These are phyloP conservation scores for Colletotrichum gigasporum DNA, from an alignment of 2,329 filamentous ascomycete genomes.

Conservation along the genomic window DNA sequence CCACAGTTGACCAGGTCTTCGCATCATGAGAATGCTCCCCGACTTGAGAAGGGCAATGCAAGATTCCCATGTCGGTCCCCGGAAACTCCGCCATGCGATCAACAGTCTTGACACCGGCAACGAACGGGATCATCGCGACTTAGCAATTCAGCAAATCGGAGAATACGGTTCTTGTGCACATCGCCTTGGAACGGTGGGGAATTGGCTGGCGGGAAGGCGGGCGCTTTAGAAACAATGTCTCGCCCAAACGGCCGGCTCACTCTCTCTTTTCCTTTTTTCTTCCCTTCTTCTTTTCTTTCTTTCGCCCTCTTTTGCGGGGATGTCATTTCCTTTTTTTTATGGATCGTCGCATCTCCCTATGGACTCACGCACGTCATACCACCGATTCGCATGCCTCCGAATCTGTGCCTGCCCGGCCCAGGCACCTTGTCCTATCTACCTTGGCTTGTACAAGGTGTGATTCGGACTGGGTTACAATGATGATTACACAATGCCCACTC, in stretches of 20 bases:
- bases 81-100: neutral
- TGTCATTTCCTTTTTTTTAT: neutral
- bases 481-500: neutral
- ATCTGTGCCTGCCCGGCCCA: neutral
- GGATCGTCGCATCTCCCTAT: neutral
- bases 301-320: slow-evolving; percentile 3
- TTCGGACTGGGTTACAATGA: neutral
- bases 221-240: slow-evolving; percentile 27
- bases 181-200: slow-evolving; percentile 17
- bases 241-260: slow-evolving; percentile 21
- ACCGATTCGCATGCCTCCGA: neutral
- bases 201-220: slow-evolving; percentile 24
- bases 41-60: no score
- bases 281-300: neutral
- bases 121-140: slow-evolving; percentile 1
- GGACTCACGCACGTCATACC: slow-evolving; percentile 7
- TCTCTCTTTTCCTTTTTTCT: neutral
- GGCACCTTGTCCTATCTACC: neutral
- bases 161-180: slow-evolving; percentile 9
- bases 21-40: no score
- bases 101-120: neutral
- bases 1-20: no score
- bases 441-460: neutral
- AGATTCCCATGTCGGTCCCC: no score
- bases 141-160: slow-evolving; percentile 9